Conservation (phyloP, 164 flowering plant genomes). For the Amborella trichopoda region DNA sequence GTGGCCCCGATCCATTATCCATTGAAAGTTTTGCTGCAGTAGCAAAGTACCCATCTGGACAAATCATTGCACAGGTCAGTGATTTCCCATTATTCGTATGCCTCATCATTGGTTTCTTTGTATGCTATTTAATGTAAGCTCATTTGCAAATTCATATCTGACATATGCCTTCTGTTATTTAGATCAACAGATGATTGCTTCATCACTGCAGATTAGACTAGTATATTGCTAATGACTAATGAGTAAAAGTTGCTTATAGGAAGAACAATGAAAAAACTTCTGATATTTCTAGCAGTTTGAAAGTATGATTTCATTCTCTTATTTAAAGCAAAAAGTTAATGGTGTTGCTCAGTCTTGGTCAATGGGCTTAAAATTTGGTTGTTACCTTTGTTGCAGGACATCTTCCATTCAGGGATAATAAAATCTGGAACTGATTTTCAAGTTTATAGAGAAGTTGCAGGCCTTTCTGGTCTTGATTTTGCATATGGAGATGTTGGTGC, state of each 20-base stretch:
- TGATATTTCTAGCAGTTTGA: no score
- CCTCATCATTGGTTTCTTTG: not conserved
- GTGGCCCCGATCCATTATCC: slow-evolving; percentile 91
- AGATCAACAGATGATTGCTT: no score
- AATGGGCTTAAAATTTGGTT: no score
- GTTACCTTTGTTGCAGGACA: slow-evolving; percentile 39
- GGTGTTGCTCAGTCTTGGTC: no score
- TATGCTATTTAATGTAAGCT: not conserved
- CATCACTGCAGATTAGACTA: no score
- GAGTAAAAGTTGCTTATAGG: no score
- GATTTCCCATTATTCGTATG: not conserved
- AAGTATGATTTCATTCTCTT: no score
- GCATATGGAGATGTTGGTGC: slow-evolving; percentile 57
- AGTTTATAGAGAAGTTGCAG: slow-evolving; percentile 74
- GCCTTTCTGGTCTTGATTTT: slow-evolving; percentile 87
- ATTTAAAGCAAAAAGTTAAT: no score
- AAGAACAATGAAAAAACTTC: no score
- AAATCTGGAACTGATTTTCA: slow-evolving; percentile 88
- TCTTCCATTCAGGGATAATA: slow-evolving; percentile 57
- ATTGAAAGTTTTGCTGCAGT: slow-evolving; percentile 69
- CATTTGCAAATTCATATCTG: no score
- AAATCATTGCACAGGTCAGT: slow-evolving; percentile 65
- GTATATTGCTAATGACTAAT: no score
- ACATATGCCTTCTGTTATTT: no score
- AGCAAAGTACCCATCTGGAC: slow-evolving; percentile 85